Percentiles rank a stretch among this genome's conserved stretches.
phyloP scores from a whole-genome alignment of 306 rosid species.

The Vachellia pachyceras region DNA sequence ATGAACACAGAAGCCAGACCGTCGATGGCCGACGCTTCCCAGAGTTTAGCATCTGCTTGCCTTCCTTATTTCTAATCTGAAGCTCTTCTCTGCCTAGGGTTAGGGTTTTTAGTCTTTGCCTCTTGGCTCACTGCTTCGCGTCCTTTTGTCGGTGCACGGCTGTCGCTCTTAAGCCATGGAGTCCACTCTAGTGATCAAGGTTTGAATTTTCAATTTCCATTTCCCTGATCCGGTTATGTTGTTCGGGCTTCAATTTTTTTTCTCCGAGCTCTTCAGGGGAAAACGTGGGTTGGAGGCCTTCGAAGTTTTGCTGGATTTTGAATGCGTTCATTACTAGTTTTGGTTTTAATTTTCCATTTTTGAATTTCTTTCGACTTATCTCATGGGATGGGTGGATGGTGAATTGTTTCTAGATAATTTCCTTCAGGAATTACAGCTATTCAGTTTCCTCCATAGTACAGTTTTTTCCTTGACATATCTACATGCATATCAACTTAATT shows the following conservation, averaged over 20 bases:
- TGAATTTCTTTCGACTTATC: not conserved
- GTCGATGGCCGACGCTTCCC: constrained; percentile 44
- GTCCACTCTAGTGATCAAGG: constrained; percentile 77
- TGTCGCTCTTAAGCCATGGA: constrained; percentile 54
- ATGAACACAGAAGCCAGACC: not conserved
- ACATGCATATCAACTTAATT: not conserved
- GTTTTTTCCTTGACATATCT: not conserved
- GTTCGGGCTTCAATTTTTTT: not conserved
- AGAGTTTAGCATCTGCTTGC: not conserved
- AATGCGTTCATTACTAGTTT: not conserved
- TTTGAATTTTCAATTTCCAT: constrained; percentile 36
- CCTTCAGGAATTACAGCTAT: constrained; percentile 6
- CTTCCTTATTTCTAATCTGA: not conserved
- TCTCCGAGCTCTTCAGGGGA: not conserved
- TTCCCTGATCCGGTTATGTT: not conserved
- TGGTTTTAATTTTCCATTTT: not conserved
- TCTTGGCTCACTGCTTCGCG: constrained; percentile 32
- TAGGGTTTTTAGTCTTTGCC: constrained; percentile 39
- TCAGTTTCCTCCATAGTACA: not conserved
- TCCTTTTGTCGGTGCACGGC: constrained; percentile 6
- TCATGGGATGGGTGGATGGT: not conserved
- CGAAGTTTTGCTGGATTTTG: not conserved
- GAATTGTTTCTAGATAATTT: not conserved
- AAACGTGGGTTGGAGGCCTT: not conserved
- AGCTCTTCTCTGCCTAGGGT: constrained; percentile 36